Percentiles rank a stretch among this genome's conserved stretches.
Evolutionary conservation across 1,139 yeast species (phyloP).

Genomic region (Diutina siamensis): DNA sequence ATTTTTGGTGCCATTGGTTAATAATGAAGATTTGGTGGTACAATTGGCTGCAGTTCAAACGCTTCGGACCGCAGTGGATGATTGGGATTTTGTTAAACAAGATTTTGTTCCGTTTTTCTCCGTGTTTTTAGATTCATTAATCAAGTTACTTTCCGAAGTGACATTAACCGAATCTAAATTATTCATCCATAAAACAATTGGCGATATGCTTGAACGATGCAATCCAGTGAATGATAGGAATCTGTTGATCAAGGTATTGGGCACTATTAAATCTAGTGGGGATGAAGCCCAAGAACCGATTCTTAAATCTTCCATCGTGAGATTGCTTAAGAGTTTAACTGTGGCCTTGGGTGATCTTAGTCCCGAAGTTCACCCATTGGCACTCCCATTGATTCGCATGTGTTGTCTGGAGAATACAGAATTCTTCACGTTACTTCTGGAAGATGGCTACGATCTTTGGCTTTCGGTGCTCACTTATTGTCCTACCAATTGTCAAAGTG

Average conservation of each 20-base stretch:
- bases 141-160: constrained; percentile 33
- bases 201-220: constrained; percentile 52
- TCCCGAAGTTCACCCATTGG: constrained; percentile 44
- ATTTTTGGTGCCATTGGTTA: constrained; percentile 30
- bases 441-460: constrained; percentile 90
- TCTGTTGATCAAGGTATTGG: constrained; percentile 42
- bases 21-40: constrained; percentile 62
- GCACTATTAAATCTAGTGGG: constrained; percentile 48
- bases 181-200: constrained; percentile 53
- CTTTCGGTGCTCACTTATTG: constrained; percentile 49
- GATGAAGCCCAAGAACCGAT: constrained; percentile 42
- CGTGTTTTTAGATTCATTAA: constrained; percentile 36
- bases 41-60: constrained; percentile 67
- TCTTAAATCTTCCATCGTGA: constrained; percentile 56
- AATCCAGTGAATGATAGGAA: constrained; percentile 46
- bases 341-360: constrained; percentile 57
- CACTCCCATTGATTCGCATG: constrained; percentile 55
- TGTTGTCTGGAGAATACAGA: constrained; percentile 53
- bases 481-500: constrained; percentile 19
- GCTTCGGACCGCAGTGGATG: constrained; percentile 58
- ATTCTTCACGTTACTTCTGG: constrained; percentile 53
- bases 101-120: constrained; percentile 58
- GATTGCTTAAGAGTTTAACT: constrained; percentile 56
- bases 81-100: constrained; percentile 70
- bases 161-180: constrained; percentile 64